Evolutionary conservation across 176 grass and related monocot genomes (phyloP).

Genomic region (Ananas comosus): DNA sequence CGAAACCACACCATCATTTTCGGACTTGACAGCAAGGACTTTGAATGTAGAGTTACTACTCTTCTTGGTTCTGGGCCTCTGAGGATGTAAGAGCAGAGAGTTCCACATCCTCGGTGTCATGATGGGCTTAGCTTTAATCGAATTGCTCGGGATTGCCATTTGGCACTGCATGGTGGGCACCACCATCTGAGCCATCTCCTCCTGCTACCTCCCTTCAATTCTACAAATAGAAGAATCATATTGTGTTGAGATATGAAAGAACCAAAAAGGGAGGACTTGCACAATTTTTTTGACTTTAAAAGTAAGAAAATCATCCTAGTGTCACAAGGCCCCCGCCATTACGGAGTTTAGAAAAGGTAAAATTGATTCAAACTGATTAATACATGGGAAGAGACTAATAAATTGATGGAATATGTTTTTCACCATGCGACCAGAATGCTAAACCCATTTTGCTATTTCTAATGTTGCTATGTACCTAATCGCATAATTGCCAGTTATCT

Average conservation of each 20-base stretch:
- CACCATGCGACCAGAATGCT: too few relatives aligned
- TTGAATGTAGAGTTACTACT: constrained; percentile 51
- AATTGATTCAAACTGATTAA: too few relatives aligned
- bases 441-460: too few relatives aligned
- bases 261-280: not conserved
- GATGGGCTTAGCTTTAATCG: constrained; percentile 27
- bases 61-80: constrained; percentile 30
- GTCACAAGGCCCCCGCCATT: not conserved
- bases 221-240: constrained; percentile 14
- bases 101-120: constrained; percentile 51
- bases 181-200: constrained; percentile 70
- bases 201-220: constrained; percentile 2
- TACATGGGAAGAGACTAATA: too few relatives aligned
- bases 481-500: too few relatives aligned
- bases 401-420: too few relatives aligned
- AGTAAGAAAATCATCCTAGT: not conserved
- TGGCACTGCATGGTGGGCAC: constrained; percentile 77
- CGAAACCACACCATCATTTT: constrained; percentile 43
- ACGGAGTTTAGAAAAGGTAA: too few relatives aligned
- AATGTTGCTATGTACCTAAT: too few relatives aligned
- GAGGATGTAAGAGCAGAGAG: constrained; percentile 27
- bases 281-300: not conserved
- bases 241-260: too few relatives aligned
- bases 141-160: constrained; percentile 32
- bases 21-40: constrained; percentile 56